A percentile compares a stretch with the other conserved stretches of the same genome.
These are phyloP conservation scores for Monilinia vaccinii-corymbosi DNA, from an alignment of 2,329 filamentous ascomycete species.

Conservation along the genomic window DNA sequence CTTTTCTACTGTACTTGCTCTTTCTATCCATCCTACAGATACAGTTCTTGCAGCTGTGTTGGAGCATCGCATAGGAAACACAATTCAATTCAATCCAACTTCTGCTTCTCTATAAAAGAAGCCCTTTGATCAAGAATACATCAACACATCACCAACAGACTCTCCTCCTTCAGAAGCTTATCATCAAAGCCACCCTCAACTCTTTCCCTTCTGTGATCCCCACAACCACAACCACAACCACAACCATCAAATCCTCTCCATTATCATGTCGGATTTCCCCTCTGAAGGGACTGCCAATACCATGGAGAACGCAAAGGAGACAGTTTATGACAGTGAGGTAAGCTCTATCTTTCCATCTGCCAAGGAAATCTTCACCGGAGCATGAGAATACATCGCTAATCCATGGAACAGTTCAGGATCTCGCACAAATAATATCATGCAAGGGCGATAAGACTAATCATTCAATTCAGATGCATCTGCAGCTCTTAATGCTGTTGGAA, in stretches of 20 bases:
- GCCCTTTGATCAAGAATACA: too few species aligned
- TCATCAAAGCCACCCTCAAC: neutral
- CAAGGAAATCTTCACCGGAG: neutral
- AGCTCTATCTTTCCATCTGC: neutral
- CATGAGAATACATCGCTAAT: neutral
- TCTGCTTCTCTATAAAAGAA: too few species aligned
- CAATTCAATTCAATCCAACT: too few species aligned
- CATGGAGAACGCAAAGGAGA: constrained; percentile 9
- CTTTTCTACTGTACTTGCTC: too few species aligned
- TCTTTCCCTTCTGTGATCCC: neutral
- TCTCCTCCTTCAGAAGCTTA: too few species aligned
- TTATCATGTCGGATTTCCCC: constrained; percentile 7
- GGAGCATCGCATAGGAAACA: too few species aligned
- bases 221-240: too few species aligned
- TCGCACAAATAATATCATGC: neutral
- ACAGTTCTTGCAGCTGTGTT: too few species aligned
- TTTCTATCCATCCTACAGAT: too few species aligned
- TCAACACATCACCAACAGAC: too few species aligned
- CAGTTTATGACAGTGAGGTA: constrained; percentile 10
- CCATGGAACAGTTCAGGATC: neutral
- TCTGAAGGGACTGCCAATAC: neutral
- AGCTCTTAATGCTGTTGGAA: constrained; percentile 27
- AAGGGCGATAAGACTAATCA: constrained; percentile 18
- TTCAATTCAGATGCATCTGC: constrained; percentile 23
- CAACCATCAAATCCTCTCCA: neutral